These are phyloP conservation scores for Ceratobasidium theobromae DNA, from an alignment of 1,284 basidiomycete species.

Conservation along the genomic window DNA sequence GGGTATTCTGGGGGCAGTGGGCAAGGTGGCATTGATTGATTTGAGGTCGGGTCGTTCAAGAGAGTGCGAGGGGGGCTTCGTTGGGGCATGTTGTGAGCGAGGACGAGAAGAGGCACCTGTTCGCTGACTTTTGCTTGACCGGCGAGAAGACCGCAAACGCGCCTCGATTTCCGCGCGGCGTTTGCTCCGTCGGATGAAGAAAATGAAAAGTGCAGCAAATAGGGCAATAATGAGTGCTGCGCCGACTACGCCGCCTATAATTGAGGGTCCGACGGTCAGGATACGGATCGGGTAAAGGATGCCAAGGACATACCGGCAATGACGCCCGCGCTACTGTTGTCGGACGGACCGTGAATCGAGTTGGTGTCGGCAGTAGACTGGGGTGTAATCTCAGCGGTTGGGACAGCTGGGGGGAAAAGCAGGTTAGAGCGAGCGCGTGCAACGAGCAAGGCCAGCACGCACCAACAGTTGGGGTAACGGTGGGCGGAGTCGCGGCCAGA, in stretches of 20 bases:
- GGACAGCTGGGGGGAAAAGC: not conserved
- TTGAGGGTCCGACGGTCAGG: not conserved
- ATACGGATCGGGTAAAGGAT: not conserved
- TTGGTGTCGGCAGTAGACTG: slow-evolving; percentile 14
- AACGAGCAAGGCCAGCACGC: not conserved
- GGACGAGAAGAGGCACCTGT: not conserved
- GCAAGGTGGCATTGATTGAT: not conserved
- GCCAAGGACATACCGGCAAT: slow-evolving; percentile 17
- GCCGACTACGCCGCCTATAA: slow-evolving; percentile 14
- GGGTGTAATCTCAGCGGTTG: slow-evolving; percentile 5
- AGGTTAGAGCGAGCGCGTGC: not conserved
- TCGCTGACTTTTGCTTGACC: not conserved
- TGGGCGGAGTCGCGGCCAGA: slow-evolving; percentile 8
- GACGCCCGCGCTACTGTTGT: slow-evolving; percentile 13
- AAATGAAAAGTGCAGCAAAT: slow-evolving; percentile 15
- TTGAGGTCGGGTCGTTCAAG: not conserved
- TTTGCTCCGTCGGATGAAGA: slow-evolving; percentile 25
- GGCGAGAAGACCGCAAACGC: slow-evolving; percentile 1
- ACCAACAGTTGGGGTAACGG: slow-evolving; percentile 5
- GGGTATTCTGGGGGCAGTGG: slow-evolving; percentile 9
- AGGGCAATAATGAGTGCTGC: slow-evolving; percentile 20
- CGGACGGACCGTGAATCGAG: not conserved
- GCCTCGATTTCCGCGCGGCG: slow-evolving; percentile 20
- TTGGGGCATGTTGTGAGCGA: not conserved
- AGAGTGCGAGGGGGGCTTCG: not conserved